phyloP scores from a whole-genome alignment of 1,284 basidiomycete genomes.

The Pseudozyma flocculosa region DNA sequence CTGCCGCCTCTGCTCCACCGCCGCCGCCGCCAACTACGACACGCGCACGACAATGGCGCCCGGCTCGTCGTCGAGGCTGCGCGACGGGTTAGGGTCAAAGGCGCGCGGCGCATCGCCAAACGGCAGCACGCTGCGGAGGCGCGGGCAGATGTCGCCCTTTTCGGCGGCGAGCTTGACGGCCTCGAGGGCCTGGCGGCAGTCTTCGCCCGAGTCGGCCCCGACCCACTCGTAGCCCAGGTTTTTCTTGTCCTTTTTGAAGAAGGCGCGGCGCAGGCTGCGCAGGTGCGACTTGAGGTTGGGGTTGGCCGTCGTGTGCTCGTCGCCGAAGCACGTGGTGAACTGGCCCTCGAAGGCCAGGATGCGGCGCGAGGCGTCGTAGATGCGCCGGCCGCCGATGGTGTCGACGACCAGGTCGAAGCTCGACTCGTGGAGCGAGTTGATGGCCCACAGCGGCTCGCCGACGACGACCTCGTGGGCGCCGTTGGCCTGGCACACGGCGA shows the following conservation, averaged over 20 bases:
- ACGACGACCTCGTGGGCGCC: slow-evolving; percentile 59
- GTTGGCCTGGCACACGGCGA: slow-evolving; percentile 55
- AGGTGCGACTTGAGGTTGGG: slow-evolving; percentile 55
- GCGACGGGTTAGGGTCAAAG: slow-evolving; percentile 37
- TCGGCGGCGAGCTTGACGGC: slow-evolving; percentile 48
- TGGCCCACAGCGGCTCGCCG: slow-evolving; percentile 59
- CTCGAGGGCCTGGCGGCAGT: slow-evolving; percentile 51
- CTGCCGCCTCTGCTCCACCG: no score
- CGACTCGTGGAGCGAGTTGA: slow-evolving; percentile 59
- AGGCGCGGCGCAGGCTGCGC: slow-evolving; percentile 57
- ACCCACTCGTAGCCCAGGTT: slow-evolving; percentile 58
- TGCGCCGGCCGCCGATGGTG: slow-evolving; percentile 52
- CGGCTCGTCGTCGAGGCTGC: slow-evolving; percentile 38
- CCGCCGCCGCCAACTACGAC: slow-evolving; percentile 33
- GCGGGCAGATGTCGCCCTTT: slow-evolving; percentile 49
- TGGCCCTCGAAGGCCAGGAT: slow-evolving; percentile 58
- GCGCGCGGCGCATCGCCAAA: slow-evolving; percentile 52
- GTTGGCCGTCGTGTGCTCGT: slow-evolving; percentile 50
- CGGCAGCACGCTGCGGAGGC: slow-evolving; percentile 49
- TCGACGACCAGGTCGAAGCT: slow-evolving; percentile 59
- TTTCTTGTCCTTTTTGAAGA: slow-evolving; percentile 60
- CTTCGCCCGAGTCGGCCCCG: slow-evolving; percentile 45
- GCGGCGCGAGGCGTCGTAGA: slow-evolving; percentile 60
- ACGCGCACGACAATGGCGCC: slow-evolving; percentile 49
- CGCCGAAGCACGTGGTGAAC: slow-evolving; percentile 57